Evolutionary conservation across 257 asterid species (phyloP).

Genomic region (Forsythia viridissima): DNA sequence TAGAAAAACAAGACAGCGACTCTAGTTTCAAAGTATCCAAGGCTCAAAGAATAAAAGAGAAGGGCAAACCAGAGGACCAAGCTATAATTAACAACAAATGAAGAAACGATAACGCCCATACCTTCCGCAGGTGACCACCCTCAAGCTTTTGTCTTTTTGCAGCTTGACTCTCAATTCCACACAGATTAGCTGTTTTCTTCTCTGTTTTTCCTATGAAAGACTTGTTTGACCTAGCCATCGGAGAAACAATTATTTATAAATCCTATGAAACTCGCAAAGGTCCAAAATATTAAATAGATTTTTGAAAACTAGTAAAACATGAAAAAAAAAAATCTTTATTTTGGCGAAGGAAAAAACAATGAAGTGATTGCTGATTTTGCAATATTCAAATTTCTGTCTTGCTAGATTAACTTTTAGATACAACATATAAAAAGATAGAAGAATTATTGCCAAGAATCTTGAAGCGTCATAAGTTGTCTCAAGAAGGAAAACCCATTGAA

Average conservation of each 20-base stretch:
- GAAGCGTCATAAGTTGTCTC: neutral
- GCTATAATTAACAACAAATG: neutral
- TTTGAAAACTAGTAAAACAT: neutral
- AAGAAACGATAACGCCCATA: constrained; percentile 17
- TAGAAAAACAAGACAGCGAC: neutral
- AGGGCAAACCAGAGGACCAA: constrained; percentile 4
- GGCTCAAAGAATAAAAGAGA: neutral
- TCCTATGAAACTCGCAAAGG: neutral
- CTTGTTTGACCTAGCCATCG: constrained; percentile 51
- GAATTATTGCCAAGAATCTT: neutral
- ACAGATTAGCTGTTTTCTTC: constrained; percentile 39
- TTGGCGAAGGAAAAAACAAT: neutral
- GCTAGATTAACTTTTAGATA: no score
- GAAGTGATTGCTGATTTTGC: neutral
- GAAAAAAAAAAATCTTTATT: neutral
- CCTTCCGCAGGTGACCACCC: constrained; percentile 86
- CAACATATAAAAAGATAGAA: no score
- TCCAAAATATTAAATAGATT: constrained; percentile 4
- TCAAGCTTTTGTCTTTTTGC: constrained; percentile 96
- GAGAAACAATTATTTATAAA: constrained; percentile 18
- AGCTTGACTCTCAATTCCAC: constrained; percentile 75
- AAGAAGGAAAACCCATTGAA: neutral
- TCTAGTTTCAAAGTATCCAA: constrained; percentile 9
- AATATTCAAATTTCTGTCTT: neutral
- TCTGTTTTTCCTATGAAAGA: constrained; percentile 43